Conservation (phyloP, 345 rosid genomes). For the Reutealis trisperma region DNA sequence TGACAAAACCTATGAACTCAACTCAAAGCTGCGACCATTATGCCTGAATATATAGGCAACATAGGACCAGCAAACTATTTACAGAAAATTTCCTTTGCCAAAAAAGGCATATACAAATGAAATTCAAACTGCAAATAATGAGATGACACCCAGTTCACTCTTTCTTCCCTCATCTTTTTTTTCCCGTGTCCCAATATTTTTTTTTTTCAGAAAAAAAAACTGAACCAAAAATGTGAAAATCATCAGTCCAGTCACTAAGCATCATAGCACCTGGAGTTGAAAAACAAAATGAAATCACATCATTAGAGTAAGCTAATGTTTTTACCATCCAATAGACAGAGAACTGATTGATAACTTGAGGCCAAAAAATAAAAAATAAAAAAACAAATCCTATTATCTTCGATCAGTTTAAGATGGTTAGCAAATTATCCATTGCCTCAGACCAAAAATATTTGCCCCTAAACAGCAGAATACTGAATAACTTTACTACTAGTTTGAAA, state of each 20-base stretch:
- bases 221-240: conserved; percentile 26
- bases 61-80: conserved; percentile 38
- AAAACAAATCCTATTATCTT: too few species aligned
- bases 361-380: too few species aligned
- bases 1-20: conserved; percentile 31
- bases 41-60: conserved; percentile 19
- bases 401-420: too few species aligned
- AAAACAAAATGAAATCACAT: background rate
- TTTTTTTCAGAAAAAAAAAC: background rate
- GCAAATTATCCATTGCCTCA: too few species aligned
- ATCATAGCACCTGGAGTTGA: conserved; percentile 29
- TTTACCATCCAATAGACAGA: too few species aligned
- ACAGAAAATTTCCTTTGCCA: conserved; percentile 30
- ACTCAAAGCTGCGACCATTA: conserved; percentile 13
- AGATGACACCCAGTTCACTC: conserved; percentile 11
- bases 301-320: too few species aligned
- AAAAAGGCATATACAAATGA: conserved; percentile 22
- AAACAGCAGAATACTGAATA: too few species aligned
- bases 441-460: too few species aligned
- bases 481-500: too few species aligned
- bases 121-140: conserved; percentile 12
- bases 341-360: too few species aligned
- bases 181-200: too few species aligned
- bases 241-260: conserved; percentile 21
- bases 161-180: background rate